Base-by-base conservation (phyloP, 345 rosid genomes). In the Syzygium aqueum region DNA sequence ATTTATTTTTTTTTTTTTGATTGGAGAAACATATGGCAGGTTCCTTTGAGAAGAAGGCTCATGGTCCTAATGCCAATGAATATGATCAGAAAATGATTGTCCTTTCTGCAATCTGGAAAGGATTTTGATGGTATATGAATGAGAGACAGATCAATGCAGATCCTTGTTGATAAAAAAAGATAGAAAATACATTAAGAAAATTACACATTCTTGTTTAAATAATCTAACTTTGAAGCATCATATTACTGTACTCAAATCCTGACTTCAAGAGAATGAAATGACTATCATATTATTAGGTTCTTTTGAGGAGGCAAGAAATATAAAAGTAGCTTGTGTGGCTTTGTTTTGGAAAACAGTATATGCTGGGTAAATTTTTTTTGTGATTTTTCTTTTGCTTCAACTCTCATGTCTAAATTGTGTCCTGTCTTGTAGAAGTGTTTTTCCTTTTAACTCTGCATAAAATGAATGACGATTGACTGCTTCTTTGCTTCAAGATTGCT, bases 401-500 rank as follows among this genome's bases (percentile, higher is more conserved):
- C 17, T 53, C 17, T 84, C 59, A 53, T 30, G 49, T 53, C 78
- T n/a, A 67, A 51, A 65, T 86, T 53, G 83, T 23, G 21, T 61
- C 63, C 63, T 37, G 65, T 54, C 73, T 61, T 56, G 13, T 85
- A 43, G 30, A 61, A 28, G 51, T 59, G 87, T 49, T 27, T 37
- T 16, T 22, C 54, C 37, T 53, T 63, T 82, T 37, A 50, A 30
- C 82, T 88, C 37, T 83, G 51, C n/a, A 30, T 65, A 25, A 86
- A 67, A 63, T n/a, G 86, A 63, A 51, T 85, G 59, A 78, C n/a
- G 65, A 54, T 85, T 84, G 73, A 87, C 46, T 87, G 84, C 51
- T 86, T 91, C 86, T 88, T 67, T 85, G 83, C 84, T 93, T 92
- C 65, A 87, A 97, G 99, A 95, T 97, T 93, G 99, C 98, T 88